Percentiles rank a stretch among this genome's conserved stretches.
Evolutionary conservation across 371 early-diverging fungal species (phyloP).

Genomic region (Syncephalis fuscata): DNA sequence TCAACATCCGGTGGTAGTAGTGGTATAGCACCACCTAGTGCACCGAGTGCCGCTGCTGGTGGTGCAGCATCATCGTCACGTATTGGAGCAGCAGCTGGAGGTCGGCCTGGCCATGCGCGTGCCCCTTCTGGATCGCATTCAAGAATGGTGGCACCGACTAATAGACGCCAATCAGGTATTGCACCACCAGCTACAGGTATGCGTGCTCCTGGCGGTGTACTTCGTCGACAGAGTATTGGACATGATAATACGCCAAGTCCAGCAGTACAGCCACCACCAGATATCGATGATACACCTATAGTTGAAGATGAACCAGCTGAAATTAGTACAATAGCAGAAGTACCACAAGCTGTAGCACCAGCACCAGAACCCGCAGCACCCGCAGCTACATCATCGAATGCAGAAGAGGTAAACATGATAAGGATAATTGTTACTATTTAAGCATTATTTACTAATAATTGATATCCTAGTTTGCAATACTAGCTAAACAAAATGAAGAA

Average conservation of each 20-base stretch:
- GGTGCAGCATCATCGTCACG: too few relatives aligned
- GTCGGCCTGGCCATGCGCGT: too few relatives aligned
- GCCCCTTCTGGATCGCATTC: too few relatives aligned
- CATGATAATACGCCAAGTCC: not conserved
- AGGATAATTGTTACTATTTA: too few relatives aligned
- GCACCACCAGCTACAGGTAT: not conserved
- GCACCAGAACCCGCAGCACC: not conserved
- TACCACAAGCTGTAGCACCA: not conserved
- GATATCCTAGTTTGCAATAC: conserved; percentile 12
- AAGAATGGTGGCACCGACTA: too few relatives aligned
- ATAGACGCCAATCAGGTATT: too few relatives aligned
- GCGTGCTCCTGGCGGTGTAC: not conserved
- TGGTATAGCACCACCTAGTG: not conserved
- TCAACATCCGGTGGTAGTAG: not conserved
- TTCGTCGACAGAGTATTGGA: not conserved
- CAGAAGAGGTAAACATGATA: conserved; percentile 1
- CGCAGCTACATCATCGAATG: not conserved
- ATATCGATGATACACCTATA: not conserved
- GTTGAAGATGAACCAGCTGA: not conserved
- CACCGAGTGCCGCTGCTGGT: too few relatives aligned
- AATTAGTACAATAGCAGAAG: not conserved
- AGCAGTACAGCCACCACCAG: not conserved
- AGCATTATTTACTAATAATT: not conserved
- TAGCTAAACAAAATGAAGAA: conserved; percentile 63
- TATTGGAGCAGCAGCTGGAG: too few relatives aligned